These are phyloP conservation scores for Hevea brasiliensis DNA, from an alignment of 345 rosid genomes.

Conservation along the genomic window DNA sequence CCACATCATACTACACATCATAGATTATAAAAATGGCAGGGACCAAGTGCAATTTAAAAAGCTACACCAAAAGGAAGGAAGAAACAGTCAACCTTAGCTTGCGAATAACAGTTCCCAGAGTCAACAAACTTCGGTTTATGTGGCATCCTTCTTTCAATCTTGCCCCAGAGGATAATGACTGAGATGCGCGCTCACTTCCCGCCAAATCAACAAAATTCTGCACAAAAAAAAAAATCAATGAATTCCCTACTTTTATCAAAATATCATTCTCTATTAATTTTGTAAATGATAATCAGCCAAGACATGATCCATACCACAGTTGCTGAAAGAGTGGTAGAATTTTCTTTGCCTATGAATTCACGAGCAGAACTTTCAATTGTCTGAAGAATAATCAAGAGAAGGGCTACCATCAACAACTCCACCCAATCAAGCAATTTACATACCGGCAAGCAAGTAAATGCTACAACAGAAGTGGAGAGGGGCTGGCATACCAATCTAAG, in stretches of 20 bases:
- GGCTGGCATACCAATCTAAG: conserved; percentile 66
- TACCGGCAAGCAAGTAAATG: conserved; percentile 6
- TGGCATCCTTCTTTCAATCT: conserved; percentile 98
- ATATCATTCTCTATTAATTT: neutral
- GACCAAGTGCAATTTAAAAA: neutral
- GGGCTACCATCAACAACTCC: conserved; percentile 8
- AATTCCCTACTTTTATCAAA: conserved; percentile 1
- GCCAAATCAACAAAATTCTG: conserved; percentile 97
- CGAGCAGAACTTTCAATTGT: conserved; percentile 94
- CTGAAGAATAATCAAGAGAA: conserved; percentile 39
- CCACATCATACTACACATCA: neutral
- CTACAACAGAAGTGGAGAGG: conserved; percentile 18
- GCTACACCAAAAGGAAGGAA: neutral
- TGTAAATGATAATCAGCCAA: neutral
- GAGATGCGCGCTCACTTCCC: conserved; percentile 97
- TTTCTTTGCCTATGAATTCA: conserved; percentile 89
- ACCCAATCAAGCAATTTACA: neutral
- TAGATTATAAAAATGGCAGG: neutral
- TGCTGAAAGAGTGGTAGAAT: conserved; percentile 82
- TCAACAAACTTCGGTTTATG: conserved; percentile 92
- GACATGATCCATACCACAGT: conserved; percentile 66
- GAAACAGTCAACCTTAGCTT: conserved; percentile 69
- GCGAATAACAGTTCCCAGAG: conserved; percentile 92
- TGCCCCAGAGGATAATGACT: conserved; percentile 79
- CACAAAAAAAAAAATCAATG: conserved; percentile 30